phyloP scores from a whole-genome alignment of 345 rosid species.

The Dipteronia sinensis region DNA sequence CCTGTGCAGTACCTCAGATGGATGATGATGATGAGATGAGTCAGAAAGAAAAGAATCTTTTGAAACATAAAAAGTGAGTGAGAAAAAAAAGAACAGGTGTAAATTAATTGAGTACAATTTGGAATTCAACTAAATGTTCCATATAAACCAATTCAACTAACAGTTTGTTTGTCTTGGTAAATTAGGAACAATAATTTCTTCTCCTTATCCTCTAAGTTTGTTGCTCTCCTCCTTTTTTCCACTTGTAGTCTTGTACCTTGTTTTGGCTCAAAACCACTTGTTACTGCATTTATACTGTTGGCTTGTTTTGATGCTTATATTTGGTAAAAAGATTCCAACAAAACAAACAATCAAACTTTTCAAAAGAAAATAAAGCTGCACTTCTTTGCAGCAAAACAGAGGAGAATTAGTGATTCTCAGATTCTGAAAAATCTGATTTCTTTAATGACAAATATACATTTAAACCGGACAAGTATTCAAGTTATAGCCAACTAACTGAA shows the following conservation, averaged over 20 bases:
- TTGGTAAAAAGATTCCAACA: neutral
- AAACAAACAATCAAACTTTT: neutral
- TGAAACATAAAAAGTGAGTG: neutral
- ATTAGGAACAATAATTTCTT: neutral
- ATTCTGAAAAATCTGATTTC: neutral
- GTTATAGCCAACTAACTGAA: too few relatives aligned
- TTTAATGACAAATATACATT: neutral
- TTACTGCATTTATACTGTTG: neutral
- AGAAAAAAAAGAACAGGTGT: neutral
- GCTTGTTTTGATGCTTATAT: neutral
- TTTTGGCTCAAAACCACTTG: neutral
- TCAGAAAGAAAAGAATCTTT: conserved; percentile 7
- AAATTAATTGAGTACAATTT: neutral
- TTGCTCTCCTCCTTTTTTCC: neutral
- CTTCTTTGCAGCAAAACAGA: neutral
- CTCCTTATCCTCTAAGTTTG: neutral
- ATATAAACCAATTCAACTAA: neutral
- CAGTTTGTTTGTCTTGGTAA: neutral
- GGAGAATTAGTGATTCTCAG: neutral
- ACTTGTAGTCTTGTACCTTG: neutral
- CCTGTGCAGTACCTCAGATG: neutral
- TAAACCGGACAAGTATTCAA: too few relatives aligned
- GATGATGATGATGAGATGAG: neutral
- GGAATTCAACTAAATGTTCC: neutral
- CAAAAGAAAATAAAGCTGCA: conserved; percentile 15